Percentiles rank a stretch among this genome's conserved stretches.
phyloP scores from a whole-genome alignment of 495 filamentous ascomycete genomes.

The Corynascus novoguineensis region DNA sequence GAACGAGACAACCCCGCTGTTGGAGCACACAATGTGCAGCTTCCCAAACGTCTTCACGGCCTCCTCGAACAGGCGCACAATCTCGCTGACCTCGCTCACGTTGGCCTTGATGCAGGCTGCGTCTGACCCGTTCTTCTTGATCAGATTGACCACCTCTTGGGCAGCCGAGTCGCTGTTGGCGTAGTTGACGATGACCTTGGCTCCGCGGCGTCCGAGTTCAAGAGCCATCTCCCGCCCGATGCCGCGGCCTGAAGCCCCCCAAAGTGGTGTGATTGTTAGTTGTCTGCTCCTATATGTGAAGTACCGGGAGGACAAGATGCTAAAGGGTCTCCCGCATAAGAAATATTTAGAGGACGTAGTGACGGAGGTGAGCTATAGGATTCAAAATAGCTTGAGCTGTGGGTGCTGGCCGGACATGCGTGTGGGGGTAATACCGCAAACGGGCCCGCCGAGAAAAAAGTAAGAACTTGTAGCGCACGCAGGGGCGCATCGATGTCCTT shows the following conservation, averaged over 20 bases:
- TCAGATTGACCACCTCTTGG: slow-evolving; percentile 56
- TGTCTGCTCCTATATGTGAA: background rate
- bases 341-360: background rate
- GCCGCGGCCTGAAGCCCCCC: slow-evolving; percentile 49
- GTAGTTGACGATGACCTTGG: slow-evolving; percentile 74
- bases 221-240: slow-evolving; percentile 74
- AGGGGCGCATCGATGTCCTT: background rate
- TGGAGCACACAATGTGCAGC: slow-evolving; percentile 70
- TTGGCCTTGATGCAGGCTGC: slow-evolving; percentile 70
- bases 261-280: background rate
- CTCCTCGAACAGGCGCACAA: slow-evolving; percentile 47
- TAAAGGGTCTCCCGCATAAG: background rate
- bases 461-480: background rate
- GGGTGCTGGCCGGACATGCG: slow-evolving; percentile 30
- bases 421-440: slow-evolving; percentile 31
- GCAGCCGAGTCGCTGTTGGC: slow-evolving; percentile 56
- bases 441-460: slow-evolving; percentile 10
- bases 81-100: slow-evolving; percentile 60
- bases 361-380: background rate
- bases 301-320: background rate
- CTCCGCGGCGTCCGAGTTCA: slow-evolving; percentile 70
- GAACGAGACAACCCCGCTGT: slow-evolving; percentile 61
- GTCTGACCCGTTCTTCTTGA: slow-evolving; percentile 51
- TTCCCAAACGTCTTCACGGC: slow-evolving; percentile 55
- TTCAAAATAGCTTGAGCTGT: no score